Conservation (phyloP, 73 alveolate genomes). For the Urostyla sp. region DNA sequence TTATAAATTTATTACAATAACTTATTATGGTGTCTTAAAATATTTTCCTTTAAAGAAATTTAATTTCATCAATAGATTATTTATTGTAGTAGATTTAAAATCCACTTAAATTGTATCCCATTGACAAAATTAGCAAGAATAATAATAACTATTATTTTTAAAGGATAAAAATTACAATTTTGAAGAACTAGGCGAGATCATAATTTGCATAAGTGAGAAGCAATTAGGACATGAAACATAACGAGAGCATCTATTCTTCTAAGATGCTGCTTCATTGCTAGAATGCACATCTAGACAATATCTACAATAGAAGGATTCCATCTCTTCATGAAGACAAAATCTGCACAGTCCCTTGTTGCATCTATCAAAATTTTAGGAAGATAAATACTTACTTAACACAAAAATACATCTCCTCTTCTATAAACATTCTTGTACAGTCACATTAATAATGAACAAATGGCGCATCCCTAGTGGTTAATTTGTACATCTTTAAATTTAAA, state of each 20-base stretch:
- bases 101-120: constrained; percentile 45
- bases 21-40: constrained; percentile 27
- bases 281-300: constrained; percentile 60
- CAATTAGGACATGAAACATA: constrained; percentile 69
- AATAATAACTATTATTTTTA: constrained; percentile 27
- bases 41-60: constrained; percentile 48
- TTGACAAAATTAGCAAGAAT: constrained; percentile 52
- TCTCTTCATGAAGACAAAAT: constrained; percentile 66
- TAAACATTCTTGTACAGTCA: constrained; percentile 51
- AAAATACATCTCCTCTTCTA: constrained; percentile 61
- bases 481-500: constrained; percentile 25
- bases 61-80: constrained; percentile 34
- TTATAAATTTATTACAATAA: constrained; percentile 29
- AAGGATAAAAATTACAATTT: background rate
- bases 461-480: constrained; percentile 14
- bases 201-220: constrained; percentile 40
- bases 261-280: constrained; percentile 55
- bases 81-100: background rate
- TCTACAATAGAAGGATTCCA: constrained; percentile 72
- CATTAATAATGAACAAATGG: constrained; percentile 63
- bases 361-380: background rate
- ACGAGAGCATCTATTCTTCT: constrained; percentile 57
- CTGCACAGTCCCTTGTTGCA: constrained; percentile 63
- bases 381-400: constrained; percentile 31
- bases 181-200: constrained; percentile 20